Conservation (phyloP, 108 stramenopile genomes). For the Cylindrotheca closterium region DNA sequence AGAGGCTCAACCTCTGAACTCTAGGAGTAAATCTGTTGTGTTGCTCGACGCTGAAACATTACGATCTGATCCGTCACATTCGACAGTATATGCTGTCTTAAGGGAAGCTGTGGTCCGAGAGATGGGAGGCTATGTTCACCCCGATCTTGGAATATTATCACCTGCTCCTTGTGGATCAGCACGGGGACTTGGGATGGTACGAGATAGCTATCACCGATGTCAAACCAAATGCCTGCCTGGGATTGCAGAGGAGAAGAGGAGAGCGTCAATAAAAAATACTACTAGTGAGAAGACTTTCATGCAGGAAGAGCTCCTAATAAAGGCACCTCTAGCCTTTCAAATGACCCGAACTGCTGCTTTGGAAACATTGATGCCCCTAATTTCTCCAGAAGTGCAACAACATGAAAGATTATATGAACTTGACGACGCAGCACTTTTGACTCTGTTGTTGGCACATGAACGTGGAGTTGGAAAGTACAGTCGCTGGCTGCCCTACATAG, state of each 20-base stretch:
- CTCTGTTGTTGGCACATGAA: slow-evolving; percentile 73
- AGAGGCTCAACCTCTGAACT: not conserved
- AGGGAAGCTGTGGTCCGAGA: slow-evolving; percentile 73
- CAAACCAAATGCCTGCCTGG: slow-evolving; percentile 72
- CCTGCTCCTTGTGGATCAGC: slow-evolving; percentile 79
- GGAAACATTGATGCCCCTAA: slow-evolving; percentile 49
- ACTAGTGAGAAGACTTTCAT: slow-evolving; percentile 9
- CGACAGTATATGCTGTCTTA: slow-evolving; percentile 60
- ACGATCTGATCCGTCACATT: slow-evolving; percentile 50
- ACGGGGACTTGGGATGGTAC: slow-evolving; percentile 79
- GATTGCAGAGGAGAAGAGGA: slow-evolving; percentile 42
- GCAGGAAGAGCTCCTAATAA: slow-evolving; percentile 67
- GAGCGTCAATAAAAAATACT: slow-evolving; percentile 7
- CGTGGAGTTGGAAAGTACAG: slow-evolving; percentile 58
- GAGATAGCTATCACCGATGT: slow-evolving; percentile 58
- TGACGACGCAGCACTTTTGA: slow-evolving; percentile 72
- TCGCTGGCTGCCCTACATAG: slow-evolving; percentile 76
- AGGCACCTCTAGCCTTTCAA: slow-evolving; percentile 70
- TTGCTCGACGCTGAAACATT: slow-evolving; percentile 3
- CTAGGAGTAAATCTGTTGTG: slow-evolving; percentile 7
- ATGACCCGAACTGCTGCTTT: slow-evolving; percentile 75
- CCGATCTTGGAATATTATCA: slow-evolving; percentile 75
- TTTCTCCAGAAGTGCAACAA: slow-evolving; percentile 47
- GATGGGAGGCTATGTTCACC: slow-evolving; percentile 78
- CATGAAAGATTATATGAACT: slow-evolving; percentile 48